phyloP scores from a whole-genome alignment of 805 yeast genomes.

The Teunomyces tritomae region DNA sequence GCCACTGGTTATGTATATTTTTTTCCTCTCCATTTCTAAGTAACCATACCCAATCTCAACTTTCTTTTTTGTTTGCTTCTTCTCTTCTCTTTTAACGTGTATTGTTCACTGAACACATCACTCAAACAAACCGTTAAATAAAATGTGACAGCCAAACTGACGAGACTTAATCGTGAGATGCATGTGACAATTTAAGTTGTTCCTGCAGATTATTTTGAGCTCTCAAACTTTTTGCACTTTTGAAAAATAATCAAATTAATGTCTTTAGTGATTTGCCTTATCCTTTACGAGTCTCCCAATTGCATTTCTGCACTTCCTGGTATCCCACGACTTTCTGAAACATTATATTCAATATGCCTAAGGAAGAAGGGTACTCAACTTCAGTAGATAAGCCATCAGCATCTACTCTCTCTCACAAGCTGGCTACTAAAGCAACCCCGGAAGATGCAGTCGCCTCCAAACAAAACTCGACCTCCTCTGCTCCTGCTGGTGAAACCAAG shows the following conservation, averaged over 20 bases:
- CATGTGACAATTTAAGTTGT: background rate
- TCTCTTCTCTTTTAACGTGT: background rate
- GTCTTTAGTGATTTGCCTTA: background rate
- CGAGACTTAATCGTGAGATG: background rate
- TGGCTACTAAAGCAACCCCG: background rate
- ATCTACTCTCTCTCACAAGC: background rate
- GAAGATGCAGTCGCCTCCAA: background rate
- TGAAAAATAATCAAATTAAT: constrained; percentile 2
- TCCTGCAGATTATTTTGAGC: background rate
- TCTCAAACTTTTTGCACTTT: background rate
- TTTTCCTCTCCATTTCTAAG: too few species aligned
- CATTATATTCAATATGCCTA: background rate
- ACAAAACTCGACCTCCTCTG: background rate
- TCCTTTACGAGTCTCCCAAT: background rate
- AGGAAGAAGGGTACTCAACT: constrained; percentile 2
- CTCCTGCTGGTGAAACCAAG: constrained; percentile 57
- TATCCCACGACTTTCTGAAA: background rate
- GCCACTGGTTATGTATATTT: too few species aligned
- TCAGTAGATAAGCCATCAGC: background rate
- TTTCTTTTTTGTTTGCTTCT: too few species aligned
- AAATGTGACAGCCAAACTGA: background rate
- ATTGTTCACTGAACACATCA: background rate
- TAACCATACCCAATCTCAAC: too few species aligned
- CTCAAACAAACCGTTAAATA: background rate
- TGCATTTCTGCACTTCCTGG: background rate